Evolutionary conservation across 257 asterid species (phyloP).

Genomic region (Nicotiana benthamiana): DNA sequence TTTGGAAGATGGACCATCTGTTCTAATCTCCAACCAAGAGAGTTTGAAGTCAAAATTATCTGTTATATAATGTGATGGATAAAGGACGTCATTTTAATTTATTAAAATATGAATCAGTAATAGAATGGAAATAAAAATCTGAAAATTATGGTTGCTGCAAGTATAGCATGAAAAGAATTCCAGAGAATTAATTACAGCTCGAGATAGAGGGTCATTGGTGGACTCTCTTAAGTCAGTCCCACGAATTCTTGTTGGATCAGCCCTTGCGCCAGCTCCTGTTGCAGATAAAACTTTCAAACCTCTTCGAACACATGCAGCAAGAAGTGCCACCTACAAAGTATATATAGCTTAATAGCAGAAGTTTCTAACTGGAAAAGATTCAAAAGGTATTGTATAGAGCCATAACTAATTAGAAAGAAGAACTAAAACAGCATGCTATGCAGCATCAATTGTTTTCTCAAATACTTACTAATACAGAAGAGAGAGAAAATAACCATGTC

Average conservation of each 20-base stretch:
- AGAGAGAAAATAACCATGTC: background rate
- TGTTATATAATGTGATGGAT: background rate
- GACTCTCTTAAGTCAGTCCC: constrained; percentile 95
- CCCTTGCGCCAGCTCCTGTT: constrained; percentile 98
- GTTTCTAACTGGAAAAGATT: constrained; percentile 1
- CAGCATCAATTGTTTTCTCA: background rate
- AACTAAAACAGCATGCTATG: background rate
- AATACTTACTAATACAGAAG: background rate
- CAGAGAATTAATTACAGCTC: constrained; percentile 48
- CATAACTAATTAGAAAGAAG: background rate
- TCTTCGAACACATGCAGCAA: constrained; percentile 86
- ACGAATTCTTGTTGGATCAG: constrained; percentile 95
- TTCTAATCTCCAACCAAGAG: background rate
- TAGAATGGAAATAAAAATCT: background rate
- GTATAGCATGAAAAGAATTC: background rate
- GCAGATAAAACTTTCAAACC: constrained; percentile 93
- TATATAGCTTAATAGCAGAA: constrained; percentile 12
- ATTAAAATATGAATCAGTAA: background rate
- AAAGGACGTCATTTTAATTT: background rate
- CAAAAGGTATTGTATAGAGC: background rate
- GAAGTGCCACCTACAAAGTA: constrained; percentile 76
- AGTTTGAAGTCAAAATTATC: background rate
- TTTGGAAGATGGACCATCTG: background rate
- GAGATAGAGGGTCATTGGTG: constrained; percentile 90
- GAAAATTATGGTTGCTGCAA: background rate